A percentile compares a stretch with the other conserved stretches of the same genome.
Evolutionary conservation across 768 basidiomycete genomes (phyloP).

Genomic region (Russula foetens): DNA sequence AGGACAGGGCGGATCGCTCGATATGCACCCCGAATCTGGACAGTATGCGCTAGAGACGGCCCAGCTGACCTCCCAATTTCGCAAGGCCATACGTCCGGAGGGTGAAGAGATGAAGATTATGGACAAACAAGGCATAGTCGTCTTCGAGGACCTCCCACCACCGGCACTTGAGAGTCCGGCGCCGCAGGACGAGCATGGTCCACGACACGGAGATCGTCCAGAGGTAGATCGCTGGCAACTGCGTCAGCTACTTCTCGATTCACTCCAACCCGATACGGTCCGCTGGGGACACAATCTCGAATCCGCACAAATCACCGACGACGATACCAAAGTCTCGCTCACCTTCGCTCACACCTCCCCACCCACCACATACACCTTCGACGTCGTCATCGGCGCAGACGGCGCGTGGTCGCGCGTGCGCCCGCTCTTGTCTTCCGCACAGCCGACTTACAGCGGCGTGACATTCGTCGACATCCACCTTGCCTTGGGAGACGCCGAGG

Average conservation of each 20-base stretch:
- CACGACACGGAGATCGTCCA: neutral
- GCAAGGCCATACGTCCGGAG: slow-evolving; percentile 6
- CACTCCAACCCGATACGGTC: neutral
- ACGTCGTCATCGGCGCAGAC: slow-evolving; percentile 32
- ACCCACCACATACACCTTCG: neutral
- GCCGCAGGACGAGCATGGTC: neutral
- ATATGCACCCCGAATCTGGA: slow-evolving; percentile 30
- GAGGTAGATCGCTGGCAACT: slow-evolving; percentile 11
- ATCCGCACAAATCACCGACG: neutral
- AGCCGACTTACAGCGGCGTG: slow-evolving; percentile 30
- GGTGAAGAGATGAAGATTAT: neutral
- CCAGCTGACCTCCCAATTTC: slow-evolving; percentile 1
- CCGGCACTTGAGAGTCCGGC: neutral
- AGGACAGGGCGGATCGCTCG: slow-evolving; percentile 39
- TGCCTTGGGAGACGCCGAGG: slow-evolving; percentile 8
- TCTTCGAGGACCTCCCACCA: neutral
- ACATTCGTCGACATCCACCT: slow-evolving; percentile 21
- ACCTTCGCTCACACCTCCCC: neutral
- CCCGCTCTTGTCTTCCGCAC: slow-evolving; percentile 25
- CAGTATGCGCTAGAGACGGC: neutral
- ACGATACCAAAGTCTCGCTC: neutral
- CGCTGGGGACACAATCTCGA: slow-evolving; percentile 3
- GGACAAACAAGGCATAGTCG: neutral
- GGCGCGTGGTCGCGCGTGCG: slow-evolving; percentile 36
- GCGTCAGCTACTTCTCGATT: slow-evolving; percentile 10